These are phyloP conservation scores for Colletotrichum abscissum DNA, from an alignment of 2,329 filamentous ascomycete species.

Conservation along the genomic window DNA sequence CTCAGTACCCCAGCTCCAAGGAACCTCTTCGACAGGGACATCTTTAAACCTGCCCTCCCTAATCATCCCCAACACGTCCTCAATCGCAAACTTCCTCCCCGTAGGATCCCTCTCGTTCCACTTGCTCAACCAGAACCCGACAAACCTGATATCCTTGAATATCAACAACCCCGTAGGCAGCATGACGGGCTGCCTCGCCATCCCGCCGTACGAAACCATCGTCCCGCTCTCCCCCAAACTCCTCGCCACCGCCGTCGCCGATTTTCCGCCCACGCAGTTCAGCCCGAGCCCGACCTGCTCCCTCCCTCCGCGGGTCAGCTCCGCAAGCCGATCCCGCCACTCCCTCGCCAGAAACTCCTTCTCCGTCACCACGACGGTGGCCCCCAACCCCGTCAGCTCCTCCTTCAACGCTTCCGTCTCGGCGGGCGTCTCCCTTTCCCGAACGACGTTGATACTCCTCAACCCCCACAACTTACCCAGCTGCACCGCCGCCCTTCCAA, in stretches of 20 bases:
- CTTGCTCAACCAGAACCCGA: slow-evolving; percentile 93
- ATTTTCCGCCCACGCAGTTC: slow-evolving; percentile 94
- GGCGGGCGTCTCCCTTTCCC: slow-evolving; percentile 73
- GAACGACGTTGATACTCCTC: slow-evolving; percentile 89
- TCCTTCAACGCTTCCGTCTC: slow-evolving; percentile 70
- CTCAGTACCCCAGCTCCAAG: slow-evolving; percentile 86
- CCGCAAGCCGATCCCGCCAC: slow-evolving; percentile 70
- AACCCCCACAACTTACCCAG: slow-evolving; percentile 87
- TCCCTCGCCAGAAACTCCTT: slow-evolving; percentile 65
- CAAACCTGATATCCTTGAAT: slow-evolving; percentile 90
- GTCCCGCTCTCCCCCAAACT: slow-evolving; percentile 75
- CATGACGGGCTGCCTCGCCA: slow-evolving; percentile 87
- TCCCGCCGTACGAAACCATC: slow-evolving; percentile 94
- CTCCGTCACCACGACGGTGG: slow-evolving; percentile 67
- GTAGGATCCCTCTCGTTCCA: slow-evolving; percentile 84
- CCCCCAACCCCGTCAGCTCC: slow-evolving; percentile 66
- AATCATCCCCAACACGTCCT: slow-evolving; percentile 83
- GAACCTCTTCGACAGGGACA: slow-evolving; percentile 82
- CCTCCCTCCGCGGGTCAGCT: slow-evolving; percentile 77
- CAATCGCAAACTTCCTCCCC: slow-evolving; percentile 83
- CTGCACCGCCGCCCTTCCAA: slow-evolving; percentile 92
- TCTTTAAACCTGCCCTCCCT: slow-evolving; percentile 83
- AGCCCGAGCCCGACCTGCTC: slow-evolving; percentile 82
- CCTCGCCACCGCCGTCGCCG: slow-evolving; percentile 82
- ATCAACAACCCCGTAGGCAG: slow-evolving; percentile 89